Evolutionary conservation across 495 filamentous ascomycete species (phyloP).

Genomic region (Elasticomyces elasticus): DNA sequence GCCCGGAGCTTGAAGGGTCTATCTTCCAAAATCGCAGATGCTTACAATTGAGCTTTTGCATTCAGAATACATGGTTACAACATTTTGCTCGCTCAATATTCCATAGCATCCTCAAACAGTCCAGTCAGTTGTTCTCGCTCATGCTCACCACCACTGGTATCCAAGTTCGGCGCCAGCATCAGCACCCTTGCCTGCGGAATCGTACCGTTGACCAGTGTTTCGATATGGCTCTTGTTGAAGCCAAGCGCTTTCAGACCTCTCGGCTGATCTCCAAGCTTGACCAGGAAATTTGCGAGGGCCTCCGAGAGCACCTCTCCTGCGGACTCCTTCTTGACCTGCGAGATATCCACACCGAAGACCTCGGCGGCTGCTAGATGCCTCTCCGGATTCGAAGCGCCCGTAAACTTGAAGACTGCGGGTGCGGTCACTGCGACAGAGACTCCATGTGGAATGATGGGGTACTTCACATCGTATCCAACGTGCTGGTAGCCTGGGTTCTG

Average conservation of each 20-base stretch:
- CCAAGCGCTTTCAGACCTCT: constrained; percentile 74
- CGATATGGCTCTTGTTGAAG: constrained; percentile 63
- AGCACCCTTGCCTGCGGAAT: constrained; percentile 82
- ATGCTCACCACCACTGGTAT: constrained; percentile 49
- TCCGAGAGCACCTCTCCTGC: constrained; percentile 81
- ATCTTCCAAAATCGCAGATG: too few relatives aligned
- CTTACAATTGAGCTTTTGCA: too few relatives aligned
- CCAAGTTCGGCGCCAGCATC: constrained; percentile 79
- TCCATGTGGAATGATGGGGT: constrained; percentile 86
- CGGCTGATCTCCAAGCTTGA: constrained; percentile 79
- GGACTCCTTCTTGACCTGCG: constrained; percentile 70
- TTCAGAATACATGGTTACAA: background rate
- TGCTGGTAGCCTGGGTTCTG: constrained; percentile 90
- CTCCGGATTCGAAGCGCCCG: constrained; percentile 78
- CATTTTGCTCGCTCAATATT: constrained; percentile 35
- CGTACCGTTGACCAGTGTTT: constrained; percentile 81
- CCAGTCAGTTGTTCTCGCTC: constrained; percentile 57
- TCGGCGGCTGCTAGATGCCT: constrained; percentile 84
- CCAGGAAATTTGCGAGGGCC: constrained; percentile 68
- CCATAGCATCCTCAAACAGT: constrained; percentile 57
- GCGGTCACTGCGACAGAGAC: constrained; percentile 92
- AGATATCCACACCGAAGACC: constrained; percentile 80
- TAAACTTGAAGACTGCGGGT: constrained; percentile 89
- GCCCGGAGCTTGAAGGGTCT: too few relatives aligned
- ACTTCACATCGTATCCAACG: constrained; percentile 61